phyloP scores from a whole-genome alignment of 805 yeast species.

The Starmera caribaea region DNA sequence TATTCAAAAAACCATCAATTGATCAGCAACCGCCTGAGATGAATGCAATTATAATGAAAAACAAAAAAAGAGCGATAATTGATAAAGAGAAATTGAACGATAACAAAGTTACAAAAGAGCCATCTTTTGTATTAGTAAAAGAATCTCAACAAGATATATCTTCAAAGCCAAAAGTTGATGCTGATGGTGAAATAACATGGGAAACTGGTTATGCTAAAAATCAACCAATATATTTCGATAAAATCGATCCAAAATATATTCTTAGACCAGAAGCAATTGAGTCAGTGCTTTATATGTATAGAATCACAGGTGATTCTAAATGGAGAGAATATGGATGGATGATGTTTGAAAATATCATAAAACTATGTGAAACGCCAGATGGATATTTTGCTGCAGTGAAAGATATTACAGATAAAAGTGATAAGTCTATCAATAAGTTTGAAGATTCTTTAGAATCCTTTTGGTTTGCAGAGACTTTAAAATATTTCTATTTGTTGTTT shows the following conservation, averaged over 20 bases:
- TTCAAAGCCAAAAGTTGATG: not conserved
- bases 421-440: conserved; percentile 16
- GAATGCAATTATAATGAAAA: not conserved
- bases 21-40: not conserved
- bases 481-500: conserved; percentile 42
- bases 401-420: conserved; percentile 26
- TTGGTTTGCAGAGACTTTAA: conserved; percentile 53
- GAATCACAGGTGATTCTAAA: conserved; percentile 47
- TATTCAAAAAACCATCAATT: not conserved
- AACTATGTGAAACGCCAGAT: conserved; percentile 20
- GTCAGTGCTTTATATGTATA: conserved; percentile 46
- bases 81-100: not conserved
- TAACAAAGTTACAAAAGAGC: not conserved
- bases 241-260: conserved; percentile 29
- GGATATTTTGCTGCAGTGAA: conserved; percentile 29
- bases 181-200: conserved; percentile 7
- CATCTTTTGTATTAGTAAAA: not conserved
- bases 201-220: conserved; percentile 5
- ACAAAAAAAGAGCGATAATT: not conserved
- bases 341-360: conserved; percentile 30
- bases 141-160: not conserved
- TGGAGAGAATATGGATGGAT: conserved; percentile 50
- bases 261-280: conserved; percentile 55
- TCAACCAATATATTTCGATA: conserved; percentile 23
- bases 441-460: conserved; percentile 34